phyloP scores from a whole-genome alignment of 2,329 filamentous ascomycete species.

The Chaetomiaceae sp. region DNA sequence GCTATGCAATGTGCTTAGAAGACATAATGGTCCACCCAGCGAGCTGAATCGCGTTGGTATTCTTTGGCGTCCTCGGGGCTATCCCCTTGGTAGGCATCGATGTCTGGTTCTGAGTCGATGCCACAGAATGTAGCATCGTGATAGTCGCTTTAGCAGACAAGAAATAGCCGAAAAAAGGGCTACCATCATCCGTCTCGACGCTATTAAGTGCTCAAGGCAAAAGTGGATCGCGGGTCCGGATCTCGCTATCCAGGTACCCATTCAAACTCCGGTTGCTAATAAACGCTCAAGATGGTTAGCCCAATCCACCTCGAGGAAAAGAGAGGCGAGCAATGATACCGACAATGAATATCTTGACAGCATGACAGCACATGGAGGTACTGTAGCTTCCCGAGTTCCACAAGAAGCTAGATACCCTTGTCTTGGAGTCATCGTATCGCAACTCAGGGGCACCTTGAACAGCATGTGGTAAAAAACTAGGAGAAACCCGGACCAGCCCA shows the following conservation, averaged over 20 bases:
- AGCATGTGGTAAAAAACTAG: not conserved
- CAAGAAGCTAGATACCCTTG: conserved; percentile 2
- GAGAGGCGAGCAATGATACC: not conserved
- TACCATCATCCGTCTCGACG: no score
- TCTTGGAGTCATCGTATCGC: conserved; percentile 11
- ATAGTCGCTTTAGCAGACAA: not conserved
- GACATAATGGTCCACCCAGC: not conserved
- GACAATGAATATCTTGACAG: conserved; percentile 3
- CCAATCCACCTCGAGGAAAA: no score
- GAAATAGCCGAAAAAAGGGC: not conserved
- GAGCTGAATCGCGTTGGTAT: not conserved
- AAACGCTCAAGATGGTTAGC: not conserved
- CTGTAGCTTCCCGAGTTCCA: conserved; percentile 1
- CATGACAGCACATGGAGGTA: not conserved
- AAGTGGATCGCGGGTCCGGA: conserved; percentile 4
- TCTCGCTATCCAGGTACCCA: conserved; percentile 1
- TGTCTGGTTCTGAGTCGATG: not conserved
- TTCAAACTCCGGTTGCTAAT: conserved; percentile 1
- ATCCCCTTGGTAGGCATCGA: not conserved
- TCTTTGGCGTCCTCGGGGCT: not conserved
- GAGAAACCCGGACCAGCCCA: conserved; percentile 10
- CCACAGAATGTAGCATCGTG: no score
- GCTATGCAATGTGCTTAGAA: not conserved
- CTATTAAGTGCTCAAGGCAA: no score
- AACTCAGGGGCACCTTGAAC: not conserved